phyloP scores from a whole-genome alignment of 2,329 filamentous ascomycete species.

The Fusarium compactum region DNA sequence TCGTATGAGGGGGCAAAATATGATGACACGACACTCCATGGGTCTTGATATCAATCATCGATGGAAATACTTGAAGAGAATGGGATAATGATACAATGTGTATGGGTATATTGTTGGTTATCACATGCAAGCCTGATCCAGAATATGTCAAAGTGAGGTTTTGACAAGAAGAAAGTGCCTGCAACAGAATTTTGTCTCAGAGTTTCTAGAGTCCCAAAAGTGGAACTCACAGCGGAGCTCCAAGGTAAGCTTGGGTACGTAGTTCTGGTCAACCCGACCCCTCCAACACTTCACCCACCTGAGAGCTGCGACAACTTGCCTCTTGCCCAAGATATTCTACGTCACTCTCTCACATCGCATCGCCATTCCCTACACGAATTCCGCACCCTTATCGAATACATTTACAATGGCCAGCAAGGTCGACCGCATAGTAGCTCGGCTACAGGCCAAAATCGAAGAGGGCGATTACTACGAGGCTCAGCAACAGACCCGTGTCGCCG shows the following conservation, averaged over 20 bases:
- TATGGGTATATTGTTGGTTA: neutral
- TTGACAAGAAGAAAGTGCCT: neutral
- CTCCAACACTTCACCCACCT: conserved; percentile 32
- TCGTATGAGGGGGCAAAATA: neutral
- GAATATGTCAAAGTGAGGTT: neutral
- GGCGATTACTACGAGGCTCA: conserved; percentile 98
- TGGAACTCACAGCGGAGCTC: conserved; percentile 21
- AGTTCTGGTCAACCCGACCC: conserved; percentile 31
- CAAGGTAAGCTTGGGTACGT: conserved; percentile 28
- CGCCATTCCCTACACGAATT: neutral
- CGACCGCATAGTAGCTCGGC: conserved; percentile 67
- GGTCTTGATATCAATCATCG: neutral
- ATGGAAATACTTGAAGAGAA: neutral
- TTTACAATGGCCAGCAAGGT: conserved; percentile 56
- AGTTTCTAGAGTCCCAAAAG: conserved; percentile 14
- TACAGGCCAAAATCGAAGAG: conserved; percentile 89
- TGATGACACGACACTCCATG: neutral
- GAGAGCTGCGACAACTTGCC: conserved; percentile 29
- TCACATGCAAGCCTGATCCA: neutral
- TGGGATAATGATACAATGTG: neutral
- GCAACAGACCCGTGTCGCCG: conserved; percentile 96
- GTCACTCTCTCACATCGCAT: conserved; percentile 27
- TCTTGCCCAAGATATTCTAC: conserved; percentile 34
- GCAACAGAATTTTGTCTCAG: neutral
- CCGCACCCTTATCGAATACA: neutral